Conservation (phyloP, 768 basidiomycete species). For the Dacryopinax spathularia region DNA sequence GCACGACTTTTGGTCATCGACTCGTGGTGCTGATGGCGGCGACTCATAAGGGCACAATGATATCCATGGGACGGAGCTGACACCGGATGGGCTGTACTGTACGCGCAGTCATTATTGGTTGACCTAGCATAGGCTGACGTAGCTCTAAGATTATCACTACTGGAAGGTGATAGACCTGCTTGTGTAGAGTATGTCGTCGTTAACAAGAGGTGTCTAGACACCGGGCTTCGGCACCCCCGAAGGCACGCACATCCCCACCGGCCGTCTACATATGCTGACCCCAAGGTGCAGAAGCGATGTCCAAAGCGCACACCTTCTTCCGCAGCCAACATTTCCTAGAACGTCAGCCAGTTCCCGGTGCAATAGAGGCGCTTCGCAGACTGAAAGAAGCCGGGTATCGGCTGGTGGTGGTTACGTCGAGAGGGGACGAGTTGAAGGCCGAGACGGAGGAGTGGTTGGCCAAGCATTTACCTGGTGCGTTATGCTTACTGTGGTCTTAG, state of each 20-base stretch:
- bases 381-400: slow-evolving; percentile 51
- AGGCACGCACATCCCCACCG: background rate
- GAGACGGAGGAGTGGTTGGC: slow-evolving; percentile 55
- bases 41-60: background rate
- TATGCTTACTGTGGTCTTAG: background rate
- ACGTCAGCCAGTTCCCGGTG: slow-evolving; percentile 44
- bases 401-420: slow-evolving; percentile 64
- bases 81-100: background rate
- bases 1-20: background rate
- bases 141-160: slow-evolving; percentile 62
- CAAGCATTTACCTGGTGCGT: slow-evolving; percentile 46
- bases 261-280: background rate
- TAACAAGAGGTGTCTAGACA: too few relatives aligned
- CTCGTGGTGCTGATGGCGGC: background rate
- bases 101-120: background rate
- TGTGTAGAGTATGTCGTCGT: background rate
- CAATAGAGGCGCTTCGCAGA: slow-evolving; percentile 40
- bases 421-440: slow-evolving; percentile 39
- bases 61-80: background rate
- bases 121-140: background rate
- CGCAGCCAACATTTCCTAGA: slow-evolving; percentile 33
- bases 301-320: slow-evolving; percentile 49
- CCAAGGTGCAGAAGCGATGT: slow-evolving; percentile 32
- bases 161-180: slow-evolving; percentile 41
- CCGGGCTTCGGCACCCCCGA: slow-evolving; percentile 45